Evolutionary conservation across 2,329 filamentous ascomycete genomes (phyloP).

Genomic region (Arthrinium puccinioides): DNA sequence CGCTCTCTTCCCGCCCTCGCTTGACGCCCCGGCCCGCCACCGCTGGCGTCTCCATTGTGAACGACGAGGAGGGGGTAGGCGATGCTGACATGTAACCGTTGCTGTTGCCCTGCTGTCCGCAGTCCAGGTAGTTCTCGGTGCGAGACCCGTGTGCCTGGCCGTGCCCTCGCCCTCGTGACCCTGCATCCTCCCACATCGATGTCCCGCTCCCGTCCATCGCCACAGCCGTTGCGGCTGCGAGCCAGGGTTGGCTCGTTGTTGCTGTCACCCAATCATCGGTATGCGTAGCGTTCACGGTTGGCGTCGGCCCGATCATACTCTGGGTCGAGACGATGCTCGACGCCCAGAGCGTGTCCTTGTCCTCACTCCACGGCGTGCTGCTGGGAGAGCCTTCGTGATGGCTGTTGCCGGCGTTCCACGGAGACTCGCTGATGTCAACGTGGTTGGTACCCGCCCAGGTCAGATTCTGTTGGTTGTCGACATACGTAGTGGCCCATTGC

Average conservation of each 20-base stretch:
- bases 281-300: background rate
- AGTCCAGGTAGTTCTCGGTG: too few species aligned
- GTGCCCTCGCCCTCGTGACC: too few species aligned
- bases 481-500: slow-evolving; percentile 6
- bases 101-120: too few species aligned
- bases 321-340: background rate
- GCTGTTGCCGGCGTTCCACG: background rate
- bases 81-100: too few species aligned
- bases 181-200: too few species aligned
- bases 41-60: background rate
- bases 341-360: slow-evolving; percentile 6
- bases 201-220: background rate
- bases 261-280: background rate
- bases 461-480: slow-evolving; percentile 4
- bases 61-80: too few species aligned
- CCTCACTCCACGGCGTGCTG: slow-evolving; percentile 5
- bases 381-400: background rate
- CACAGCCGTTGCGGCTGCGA: background rate
- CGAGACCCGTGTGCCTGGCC: too few species aligned
- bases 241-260: background rate
- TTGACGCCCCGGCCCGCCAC: background rate
- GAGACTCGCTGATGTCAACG: too few species aligned
- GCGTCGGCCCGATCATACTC: background rate
- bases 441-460: slow-evolving; percentile 2
- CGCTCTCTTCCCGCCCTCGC: background rate